A percentile compares a stretch with the other conserved stretches of the same genome.
Conservation (phyloP, 352 stramenopile species). For the Peronospora destructor region DNA sequence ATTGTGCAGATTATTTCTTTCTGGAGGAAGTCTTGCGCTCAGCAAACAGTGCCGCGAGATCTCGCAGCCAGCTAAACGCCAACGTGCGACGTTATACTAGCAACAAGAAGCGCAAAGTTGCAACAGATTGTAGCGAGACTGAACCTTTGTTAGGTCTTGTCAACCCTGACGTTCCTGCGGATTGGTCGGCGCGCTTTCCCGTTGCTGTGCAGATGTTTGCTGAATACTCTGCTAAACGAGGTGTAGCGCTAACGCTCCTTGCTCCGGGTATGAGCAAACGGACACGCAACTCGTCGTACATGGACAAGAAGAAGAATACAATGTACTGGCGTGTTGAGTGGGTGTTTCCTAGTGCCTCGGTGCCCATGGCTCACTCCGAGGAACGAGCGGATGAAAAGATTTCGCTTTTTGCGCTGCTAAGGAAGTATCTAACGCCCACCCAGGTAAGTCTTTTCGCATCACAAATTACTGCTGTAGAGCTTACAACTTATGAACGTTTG, state of each 20-base stretch:
- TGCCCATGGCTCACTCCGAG: slow-evolving; percentile 43
- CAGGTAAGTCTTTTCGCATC: slow-evolving; percentile 32
- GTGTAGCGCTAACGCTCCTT: slow-evolving; percentile 59
- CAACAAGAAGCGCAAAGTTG: slow-evolving; percentile 34
- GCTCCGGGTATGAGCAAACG: slow-evolving; percentile 80
- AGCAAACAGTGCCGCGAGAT: slow-evolving; percentile 38
- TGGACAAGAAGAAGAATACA: slow-evolving; percentile 52
- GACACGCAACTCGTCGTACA: slow-evolving; percentile 63
- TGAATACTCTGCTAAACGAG: slow-evolving; percentile 58
- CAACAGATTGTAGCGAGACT: slow-evolving; percentile 3
- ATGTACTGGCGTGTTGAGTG: slow-evolving; percentile 80
- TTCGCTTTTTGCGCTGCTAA: slow-evolving; percentile 54
- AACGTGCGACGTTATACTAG: slow-evolving; percentile 25
- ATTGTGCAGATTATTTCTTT: slow-evolving; percentile 60
- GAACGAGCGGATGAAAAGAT: slow-evolving; percentile 40
- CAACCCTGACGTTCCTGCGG: slow-evolving; percentile 54
- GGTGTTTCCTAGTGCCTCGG: slow-evolving; percentile 50
- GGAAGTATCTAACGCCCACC: slow-evolving; percentile 47
- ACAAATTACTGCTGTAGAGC: background rate
- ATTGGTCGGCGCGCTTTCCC: slow-evolving; percentile 72
- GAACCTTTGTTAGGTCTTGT: slow-evolving; percentile 12
- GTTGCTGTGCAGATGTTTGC: slow-evolving; percentile 62
- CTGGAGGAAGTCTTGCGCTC: slow-evolving; percentile 63
- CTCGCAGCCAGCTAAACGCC: slow-evolving; percentile 36
- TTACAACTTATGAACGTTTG: background rate